Base-by-base conservation (phyloP, 1,139 yeast genomes). In the Meyerozyma athensensis region DNA sequence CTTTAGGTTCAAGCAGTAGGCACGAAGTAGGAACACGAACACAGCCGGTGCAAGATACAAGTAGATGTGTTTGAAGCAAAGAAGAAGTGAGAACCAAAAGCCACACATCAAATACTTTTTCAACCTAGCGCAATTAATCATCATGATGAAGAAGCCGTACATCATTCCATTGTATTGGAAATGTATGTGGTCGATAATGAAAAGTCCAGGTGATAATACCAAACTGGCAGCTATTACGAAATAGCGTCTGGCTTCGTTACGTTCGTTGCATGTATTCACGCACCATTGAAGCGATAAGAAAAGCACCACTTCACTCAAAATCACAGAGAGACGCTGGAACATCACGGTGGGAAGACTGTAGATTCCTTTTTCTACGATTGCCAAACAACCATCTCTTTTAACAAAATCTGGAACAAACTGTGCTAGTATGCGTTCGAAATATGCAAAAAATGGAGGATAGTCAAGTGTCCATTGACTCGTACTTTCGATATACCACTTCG, bases 371-470 rank as follows among this genome's bases (percentile, higher is more conserved):
- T 66, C 74, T 0, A 79, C 81, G 37, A 92, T 72, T 39, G 78
- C 84, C 36, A 92, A 67, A 50, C 95, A 85, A 0, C 96, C 96
- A 57, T 92, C 97, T 0, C 66, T 57, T 14, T 63, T 66, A 1
- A 86, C 95, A 2, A 59, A 35, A 2, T 52, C 42, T 0, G 97
- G 96, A 1, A 86, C 90, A 40, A 85, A 71, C 37, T 72, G 80
- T 0, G 96, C 73, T 39, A 92, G 57, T 1, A 71, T 30, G 84
- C 90, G 87, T 58, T 92, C 98, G 51, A 92, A 90, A 58, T 87
- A 89, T 0, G 98, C 98, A 59, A 92, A 92, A 54, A 89, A 86
- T 1, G 99, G 99, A 5, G 99, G 98, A 60, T 92, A 92, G 60
- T 92, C 98, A 36, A 94, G 65, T 0, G 98, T 92, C 97, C 98